phyloP scores from a whole-genome alignment of 768 basidiomycete species.

The Leccinum disarticulatum region DNA sequence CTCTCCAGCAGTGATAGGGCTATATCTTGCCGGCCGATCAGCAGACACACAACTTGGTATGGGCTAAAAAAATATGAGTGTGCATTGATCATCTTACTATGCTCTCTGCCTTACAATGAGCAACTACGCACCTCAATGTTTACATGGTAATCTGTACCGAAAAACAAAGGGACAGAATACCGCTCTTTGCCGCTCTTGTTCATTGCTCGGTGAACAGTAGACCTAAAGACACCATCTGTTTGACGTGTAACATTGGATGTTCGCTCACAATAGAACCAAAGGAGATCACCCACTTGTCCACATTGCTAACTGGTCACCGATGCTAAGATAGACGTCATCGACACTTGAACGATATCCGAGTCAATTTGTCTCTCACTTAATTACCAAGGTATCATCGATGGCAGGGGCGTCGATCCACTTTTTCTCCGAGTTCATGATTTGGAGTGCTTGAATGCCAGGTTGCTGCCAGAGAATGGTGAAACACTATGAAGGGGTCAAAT shows the following conservation, averaged over 20 bases:
- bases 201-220: conserved; percentile 83
- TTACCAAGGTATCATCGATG: conserved; percentile 76
- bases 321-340: conserved; percentile 40
- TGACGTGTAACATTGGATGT: background rate
- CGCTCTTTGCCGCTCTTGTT: conserved; percentile 69
- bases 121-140: conserved; percentile 58
- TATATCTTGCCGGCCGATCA: conserved; percentile 63
- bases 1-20: conserved; percentile 74
- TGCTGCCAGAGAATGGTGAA: conserved; percentile 89
- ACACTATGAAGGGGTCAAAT: conserved; percentile 44
- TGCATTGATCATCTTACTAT: background rate
- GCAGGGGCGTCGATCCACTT: conserved; percentile 83
- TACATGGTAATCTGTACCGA: no score
- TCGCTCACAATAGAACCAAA: background rate
- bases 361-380: conserved; percentile 59
- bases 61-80: conserved; percentile 25
- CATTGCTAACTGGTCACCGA: conserved; percentile 85
- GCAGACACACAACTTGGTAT: conserved; percentile 50
- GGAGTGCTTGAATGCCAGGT: conserved; percentile 68
- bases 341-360: conserved; percentile 17
- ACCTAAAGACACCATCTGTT: conserved; percentile 85
- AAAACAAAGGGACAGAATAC: conserved; percentile 89
- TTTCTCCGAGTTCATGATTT: conserved; percentile 74
- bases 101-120: background rate
- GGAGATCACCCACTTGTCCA: conserved; percentile 70